Evolutionary conservation across 129 eudicot genomes (phyloP).

Genomic region (Mikania micrantha): DNA sequence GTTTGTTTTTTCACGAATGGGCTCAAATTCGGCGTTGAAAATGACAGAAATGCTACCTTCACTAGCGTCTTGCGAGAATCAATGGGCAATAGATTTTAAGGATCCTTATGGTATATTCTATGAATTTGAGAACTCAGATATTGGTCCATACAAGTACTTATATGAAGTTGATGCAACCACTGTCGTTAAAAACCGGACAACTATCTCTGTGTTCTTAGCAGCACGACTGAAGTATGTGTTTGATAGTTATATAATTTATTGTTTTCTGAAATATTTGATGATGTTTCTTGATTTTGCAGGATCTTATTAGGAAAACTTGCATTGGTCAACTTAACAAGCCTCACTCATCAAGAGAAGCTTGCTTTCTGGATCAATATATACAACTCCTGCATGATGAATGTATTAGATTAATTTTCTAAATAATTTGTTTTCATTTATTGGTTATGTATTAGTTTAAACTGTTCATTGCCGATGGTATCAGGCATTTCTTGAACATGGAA

Average conservation of each 20-base stretch:
- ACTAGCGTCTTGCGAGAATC: constrained; percentile 28
- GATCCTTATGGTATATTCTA: constrained; percentile 69
- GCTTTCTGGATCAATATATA: constrained; percentile 91
- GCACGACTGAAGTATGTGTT: constrained; percentile 62
- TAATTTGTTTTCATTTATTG: neutral
- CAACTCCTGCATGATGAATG: constrained; percentile 96
- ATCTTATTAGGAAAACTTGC: constrained; percentile 53
- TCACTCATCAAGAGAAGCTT: constrained; percentile 78
- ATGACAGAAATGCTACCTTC: constrained; percentile 48
- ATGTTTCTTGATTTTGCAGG: constrained; percentile 31
- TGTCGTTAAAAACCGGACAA: constrained; percentile 39
- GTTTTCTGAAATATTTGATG: neutral
- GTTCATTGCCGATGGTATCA: too few relatives aligned
- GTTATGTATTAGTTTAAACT: constrained; percentile 5
- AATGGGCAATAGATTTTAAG: constrained; percentile 42
- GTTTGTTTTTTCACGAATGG: constrained; percentile 62
- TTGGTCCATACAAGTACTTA: constrained; percentile 67
- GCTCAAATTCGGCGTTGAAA: constrained; percentile 30
- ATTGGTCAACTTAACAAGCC: constrained; percentile 43
- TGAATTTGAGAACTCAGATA: constrained; percentile 49
- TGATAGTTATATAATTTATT: neutral
- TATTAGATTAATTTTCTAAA: constrained; percentile 23
- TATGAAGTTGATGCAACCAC: constrained; percentile 53
- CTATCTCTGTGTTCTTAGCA: constrained; percentile 44
- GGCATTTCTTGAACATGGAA: constrained; percentile 81